Evolutionary conservation across 805 yeast genomes (phyloP).

Genomic region (Candida sphagnicola): DNA sequence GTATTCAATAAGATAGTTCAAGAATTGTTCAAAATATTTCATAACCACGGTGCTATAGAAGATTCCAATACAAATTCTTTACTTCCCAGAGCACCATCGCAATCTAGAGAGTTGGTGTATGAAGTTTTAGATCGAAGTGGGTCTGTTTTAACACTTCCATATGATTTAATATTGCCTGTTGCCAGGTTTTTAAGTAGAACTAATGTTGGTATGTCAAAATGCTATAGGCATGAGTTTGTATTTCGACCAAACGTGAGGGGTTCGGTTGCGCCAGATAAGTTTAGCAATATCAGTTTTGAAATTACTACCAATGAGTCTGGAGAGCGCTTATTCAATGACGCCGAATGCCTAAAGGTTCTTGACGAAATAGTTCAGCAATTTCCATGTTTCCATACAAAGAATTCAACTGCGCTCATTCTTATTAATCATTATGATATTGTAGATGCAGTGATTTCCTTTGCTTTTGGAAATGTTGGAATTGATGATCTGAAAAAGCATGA

Average conservation of each 20-base stretch:
- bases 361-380: constrained; percentile 66
- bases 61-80: constrained; percentile 58
- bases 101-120: constrained; percentile 60
- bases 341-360: constrained; percentile 80
- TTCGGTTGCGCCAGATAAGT: constrained; percentile 65
- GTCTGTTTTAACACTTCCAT: constrained; percentile 81
- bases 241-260: constrained; percentile 63
- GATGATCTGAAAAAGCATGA: constrained; percentile 58
- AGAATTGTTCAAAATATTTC: constrained; percentile 60
- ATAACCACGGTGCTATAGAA: constrained; percentile 83
- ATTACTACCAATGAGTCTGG: constrained; percentile 51
- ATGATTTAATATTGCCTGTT: constrained; percentile 84
- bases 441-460: constrained; percentile 57
- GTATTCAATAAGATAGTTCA: constrained; percentile 58
- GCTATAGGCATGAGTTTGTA: constrained; percentile 75
- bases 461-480: constrained; percentile 75
- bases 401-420: constrained; percentile 52
- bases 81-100: constrained; percentile 78
- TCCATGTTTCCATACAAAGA: constrained; percentile 56
- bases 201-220: constrained; percentile 49
- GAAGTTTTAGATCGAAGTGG: constrained; percentile 86
- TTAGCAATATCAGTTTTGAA: constrained; percentile 85
- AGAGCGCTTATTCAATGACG: constrained; percentile 62
- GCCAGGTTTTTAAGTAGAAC: constrained; percentile 77
- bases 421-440: constrained; percentile 80